Evolutionary conservation across 257 asterid genomes (phyloP).

Genomic region (Paulownia fortunei): DNA sequence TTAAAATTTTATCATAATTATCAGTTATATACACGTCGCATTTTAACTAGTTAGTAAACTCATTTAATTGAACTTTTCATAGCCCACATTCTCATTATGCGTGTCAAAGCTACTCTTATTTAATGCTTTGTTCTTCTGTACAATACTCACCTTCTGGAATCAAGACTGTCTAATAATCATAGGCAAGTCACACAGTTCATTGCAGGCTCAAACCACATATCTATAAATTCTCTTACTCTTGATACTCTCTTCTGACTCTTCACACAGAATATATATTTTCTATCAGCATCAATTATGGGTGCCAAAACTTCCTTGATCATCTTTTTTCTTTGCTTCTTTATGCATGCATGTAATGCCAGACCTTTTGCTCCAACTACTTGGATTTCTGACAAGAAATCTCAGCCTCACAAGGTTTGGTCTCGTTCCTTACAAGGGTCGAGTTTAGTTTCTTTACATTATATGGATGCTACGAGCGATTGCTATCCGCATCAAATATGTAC

Average conservation of each 20-base stretch:
- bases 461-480: no score
- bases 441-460: not conserved
- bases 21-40: no score
- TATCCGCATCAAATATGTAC: no score
- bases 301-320: constrained; percentile 17
- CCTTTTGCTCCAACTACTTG: not conserved
- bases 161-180: not conserved
- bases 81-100: no score
- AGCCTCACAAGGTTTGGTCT: constrained; percentile 21
- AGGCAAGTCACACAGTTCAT: not conserved
- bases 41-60: no score
- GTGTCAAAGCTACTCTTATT: no score
- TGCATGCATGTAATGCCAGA: constrained; percentile 36
- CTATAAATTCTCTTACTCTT: not conserved
- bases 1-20: not conserved
- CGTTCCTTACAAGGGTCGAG: not conserved
- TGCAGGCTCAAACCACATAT: not conserved
- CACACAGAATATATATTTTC: not conserved
- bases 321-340: constrained; percentile 29
- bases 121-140: not conserved
- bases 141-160: not conserved
- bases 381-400: not conserved
- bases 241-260: not conserved
- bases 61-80: no score
- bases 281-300: not conserved